A percentile compares a stretch with the other conserved stretches of the same genome.
Conservation (phyloP, 768 basidiomycete genomes). For the Calocera viscosa region DNA sequence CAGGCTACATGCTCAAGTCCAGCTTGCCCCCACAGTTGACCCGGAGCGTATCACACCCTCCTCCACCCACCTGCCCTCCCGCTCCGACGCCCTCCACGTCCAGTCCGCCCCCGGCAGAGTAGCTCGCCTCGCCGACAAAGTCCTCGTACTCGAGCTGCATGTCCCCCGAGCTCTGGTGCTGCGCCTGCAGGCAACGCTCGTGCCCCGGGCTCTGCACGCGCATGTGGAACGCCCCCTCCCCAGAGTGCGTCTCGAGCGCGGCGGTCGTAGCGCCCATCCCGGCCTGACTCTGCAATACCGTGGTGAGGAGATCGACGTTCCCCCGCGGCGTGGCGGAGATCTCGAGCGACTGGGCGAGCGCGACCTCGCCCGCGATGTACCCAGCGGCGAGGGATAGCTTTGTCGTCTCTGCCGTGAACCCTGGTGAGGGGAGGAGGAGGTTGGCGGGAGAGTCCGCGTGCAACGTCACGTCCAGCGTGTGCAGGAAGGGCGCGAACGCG, state of each 20-base stretch:
- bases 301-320: not conserved
- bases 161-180: conserved; percentile 1
- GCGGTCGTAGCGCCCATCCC: not conserved
- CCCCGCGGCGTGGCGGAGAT: not conserved
- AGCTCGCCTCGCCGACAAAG: not conserved
- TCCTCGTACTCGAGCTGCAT: not conserved
- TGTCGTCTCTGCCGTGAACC: not conserved
- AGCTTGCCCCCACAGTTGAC: conserved; percentile 1
- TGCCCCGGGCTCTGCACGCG: not conserved
- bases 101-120: not conserved
- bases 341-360: not conserved
- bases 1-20: not conserved
- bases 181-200: not conserved
- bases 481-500: conserved; percentile 1
- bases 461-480: not conserved
- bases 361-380: not conserved
- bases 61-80: not conserved
- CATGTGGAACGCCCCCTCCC: not conserved
- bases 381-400: not conserved
- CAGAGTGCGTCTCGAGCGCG: not conserved
- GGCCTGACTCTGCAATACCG: not conserved
- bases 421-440: not conserved
- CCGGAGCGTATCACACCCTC: not conserved
- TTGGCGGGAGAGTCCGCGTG: not conserved
- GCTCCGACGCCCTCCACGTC: not conserved